Evolutionary conservation across 2,329 filamentous ascomycete species (phyloP), one percentile per base, ranked within the genome.

Genomic region (Apiospora saccharicola): DNA sequence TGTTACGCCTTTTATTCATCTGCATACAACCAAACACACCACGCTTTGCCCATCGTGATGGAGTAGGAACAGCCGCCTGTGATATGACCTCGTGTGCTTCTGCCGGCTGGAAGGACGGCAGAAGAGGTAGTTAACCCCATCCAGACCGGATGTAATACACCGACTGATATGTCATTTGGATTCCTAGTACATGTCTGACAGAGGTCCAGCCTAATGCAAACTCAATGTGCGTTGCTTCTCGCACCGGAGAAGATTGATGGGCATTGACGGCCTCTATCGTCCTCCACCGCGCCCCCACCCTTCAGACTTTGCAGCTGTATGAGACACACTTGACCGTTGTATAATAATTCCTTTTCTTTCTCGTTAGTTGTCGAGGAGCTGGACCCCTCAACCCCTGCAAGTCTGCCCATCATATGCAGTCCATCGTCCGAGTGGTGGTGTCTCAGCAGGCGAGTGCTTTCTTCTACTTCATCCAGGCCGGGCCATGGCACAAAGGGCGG

Each of bases 401-500:
- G 34, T 14, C 34, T 64, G 57, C 34, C 34, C 57, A 64, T 64
- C 57, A 64, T 64, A 64, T 64, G 57, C 57, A 41, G 57, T 37
- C 57, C 4, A 22, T 41, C 57, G 57, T 41, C 57, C 57, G 57
- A 64, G 57, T 34, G 53, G 4, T 4, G 22, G n/a, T 51, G 57
- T 64, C 57, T 64, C 34, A 64, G n/a, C 12, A 64, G 14, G 34
- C 57, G 57, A 64, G 57, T 41, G 57, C 57, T 64, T 64, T 41
- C 57, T 64, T 64, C 57, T 41, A n/a, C 46, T 30, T n/a, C 57
- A 64, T 64, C 57, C 34, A 64, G 19, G 22, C 57, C 34, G 41
- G 19, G 10, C 57, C 34, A 64, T 41, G 57, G 34, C 34, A 64
- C 57, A 64, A 64, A 64, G 57, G 57, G 57, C 34, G 57, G 57